Base-by-base conservation (phyloP, 306 rosid genomes). In the Pyrus betulifolia region DNA sequence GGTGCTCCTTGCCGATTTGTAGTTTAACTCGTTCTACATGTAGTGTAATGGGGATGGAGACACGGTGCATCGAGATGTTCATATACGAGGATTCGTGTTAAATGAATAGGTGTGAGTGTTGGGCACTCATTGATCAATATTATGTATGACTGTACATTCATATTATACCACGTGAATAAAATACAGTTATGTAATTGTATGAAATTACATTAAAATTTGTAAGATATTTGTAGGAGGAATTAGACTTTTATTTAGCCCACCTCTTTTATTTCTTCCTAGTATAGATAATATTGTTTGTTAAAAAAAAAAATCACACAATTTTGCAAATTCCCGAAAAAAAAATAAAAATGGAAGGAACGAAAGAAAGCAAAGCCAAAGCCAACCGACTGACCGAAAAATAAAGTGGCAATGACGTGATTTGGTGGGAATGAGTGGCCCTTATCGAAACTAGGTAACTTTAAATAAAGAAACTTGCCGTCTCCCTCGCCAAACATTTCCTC, bases 361-460 rank as follows among this genome's bases (percentile, higher is more conserved):
- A 15, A 5, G 19, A 6, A 21, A 49, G 55, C 21, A 15, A 15
- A 49, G 55, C 63, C 63, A 58, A 58, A 22, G 15, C 63, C 25
- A 58, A 33, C 40, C 46, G 40, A 14, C n/a, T 0, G 8, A 7
- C 21, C 55, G 19, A 7, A 18, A 38, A 54, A 15, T 3, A 10
- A n/a, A 4, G 55, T 62, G 60, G 80, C 49, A 75, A 60, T 9
- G 27, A 19, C 51, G 80, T 75, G 63, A 80, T 59, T 74, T 62
- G 33, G 10, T 52, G 31, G 11, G 35, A 75, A 38, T 2, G 22
- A 52, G 23, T n/a, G 80, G 72, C 52, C 11, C 21, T 40, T 62
- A 4, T 18, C 12, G 18, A 19, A 61, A 57, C 11, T 4, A 2
- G 13, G 49, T 8, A 51, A 51, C 61, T 45, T 59, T 60, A 38